These are phyloP conservation scores for Davidsoniella neocaledoniae DNA, from an alignment of 2,329 filamentous ascomycete genomes.

Conservation along the genomic window DNA sequence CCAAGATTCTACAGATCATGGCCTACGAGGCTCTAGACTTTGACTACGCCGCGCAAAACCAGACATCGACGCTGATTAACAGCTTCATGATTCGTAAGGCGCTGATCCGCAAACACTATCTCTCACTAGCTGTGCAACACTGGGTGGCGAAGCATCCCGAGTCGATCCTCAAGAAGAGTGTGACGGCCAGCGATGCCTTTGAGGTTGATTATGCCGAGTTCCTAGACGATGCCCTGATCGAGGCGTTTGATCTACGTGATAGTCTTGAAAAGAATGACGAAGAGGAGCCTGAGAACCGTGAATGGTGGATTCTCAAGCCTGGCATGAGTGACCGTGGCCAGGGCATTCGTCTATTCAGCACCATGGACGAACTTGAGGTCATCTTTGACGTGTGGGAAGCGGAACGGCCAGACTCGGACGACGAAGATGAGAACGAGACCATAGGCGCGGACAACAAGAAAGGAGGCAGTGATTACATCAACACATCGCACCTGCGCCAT, in stretches of 20 bases:
- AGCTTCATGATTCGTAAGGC: conserved; percentile 94
- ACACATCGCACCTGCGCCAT: conserved; percentile 81
- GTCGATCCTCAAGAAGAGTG: conserved; percentile 49
- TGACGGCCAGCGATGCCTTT: conserved; percentile 68
- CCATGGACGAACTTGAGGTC: conserved; percentile 61
- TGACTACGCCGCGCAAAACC: conserved; percentile 47
- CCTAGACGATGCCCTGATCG: conserved; percentile 77
- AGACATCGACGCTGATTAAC: conserved; percentile 53
- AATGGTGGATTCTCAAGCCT: conserved; percentile 98
- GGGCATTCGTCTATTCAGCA: conserved; percentile 78
- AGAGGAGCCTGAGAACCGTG: conserved; percentile 26
- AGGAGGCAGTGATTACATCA: conserved; percentile 38
- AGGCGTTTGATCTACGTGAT: conserved; percentile 73
- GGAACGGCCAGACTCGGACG: conserved; percentile 46
- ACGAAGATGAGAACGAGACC: conserved; percentile 30
- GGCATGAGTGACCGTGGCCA: conserved; percentile 95
- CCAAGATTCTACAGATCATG: conserved; percentile 56
- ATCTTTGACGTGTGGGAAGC: conserved; percentile 91
- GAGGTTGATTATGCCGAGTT: conserved; percentile 97
- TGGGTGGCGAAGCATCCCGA: conserved; percentile 74
- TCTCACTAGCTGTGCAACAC: conserved; percentile 65
- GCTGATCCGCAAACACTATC: conserved; percentile 87
- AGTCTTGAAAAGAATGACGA: conserved; percentile 51
- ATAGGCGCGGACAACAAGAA: conserved; percentile 4
- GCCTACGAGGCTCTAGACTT: conserved; percentile 84